Base-by-base conservation (phyloP, 2,329 filamentous ascomycete species). In the Akanthomyces lecanii region DNA sequence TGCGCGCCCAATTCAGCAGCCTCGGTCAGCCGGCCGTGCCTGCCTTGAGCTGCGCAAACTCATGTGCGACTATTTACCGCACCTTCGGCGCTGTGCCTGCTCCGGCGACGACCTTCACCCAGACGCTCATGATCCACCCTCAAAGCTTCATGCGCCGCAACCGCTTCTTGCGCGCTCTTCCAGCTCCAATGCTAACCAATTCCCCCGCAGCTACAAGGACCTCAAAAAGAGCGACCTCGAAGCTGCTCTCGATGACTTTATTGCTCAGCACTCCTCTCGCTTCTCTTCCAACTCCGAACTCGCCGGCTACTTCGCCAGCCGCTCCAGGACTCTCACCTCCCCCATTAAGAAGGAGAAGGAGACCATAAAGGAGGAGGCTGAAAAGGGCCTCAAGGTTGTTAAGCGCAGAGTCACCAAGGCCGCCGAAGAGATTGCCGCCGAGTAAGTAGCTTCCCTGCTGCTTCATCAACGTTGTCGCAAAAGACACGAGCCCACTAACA, bases 191-290 rank as follows among this genome's bases (percentile, higher is more conserved):
- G 61, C 57, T 51, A 53, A 54, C 61, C 33, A 30, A 36, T 12
- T 25, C 21, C 10, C 40, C 50, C 28, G 67, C 71, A 93, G 90
- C 71, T 87, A 85, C 71, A 86, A 91, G 68, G 80, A 82, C 63
- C 78, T 89, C 67, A 90, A 89, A 75, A 97, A 97, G 77, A 80
- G 82, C 67, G 92, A 97, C 55, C 85, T 98, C 65, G 91, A 94
- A 72, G 75, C 82, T 64, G 84, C 84, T 51, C 85, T 96, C 66
- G 90, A 96, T 69, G 83, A 88, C 53, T 88, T 87, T 76, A 84
- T 96, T 52, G 82, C 85, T 68, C 81, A 84, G 66, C 89, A 97
- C 78, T 81, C 85, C 69, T 79, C 84, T 66, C 82, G 81, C 65
- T 89, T 90, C 72, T 80, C 83, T 59, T 79, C 80, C 64, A 85